Evolutionary conservation across 257 asterid species (phyloP).

Genomic region (Petunia secreta): DNA sequence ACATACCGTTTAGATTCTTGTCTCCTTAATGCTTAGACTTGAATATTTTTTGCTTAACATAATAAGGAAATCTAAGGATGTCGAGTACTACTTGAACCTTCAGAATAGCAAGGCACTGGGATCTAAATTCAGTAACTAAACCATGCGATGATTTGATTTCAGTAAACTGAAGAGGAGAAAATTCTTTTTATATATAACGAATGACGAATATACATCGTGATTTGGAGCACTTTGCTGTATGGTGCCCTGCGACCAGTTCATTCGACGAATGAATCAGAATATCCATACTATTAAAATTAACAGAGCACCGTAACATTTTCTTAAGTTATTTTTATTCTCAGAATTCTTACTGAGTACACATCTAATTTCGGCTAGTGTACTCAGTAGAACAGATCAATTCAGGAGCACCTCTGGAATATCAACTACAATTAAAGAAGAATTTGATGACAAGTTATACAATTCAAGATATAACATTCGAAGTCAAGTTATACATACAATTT

Average conservation of each 20-base stretch:
- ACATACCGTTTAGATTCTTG: neutral
- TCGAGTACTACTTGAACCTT: neutral
- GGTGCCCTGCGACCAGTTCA: neutral
- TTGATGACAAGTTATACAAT: no score
- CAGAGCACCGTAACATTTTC: no score
- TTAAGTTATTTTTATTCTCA: no score
- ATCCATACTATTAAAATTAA: no score
- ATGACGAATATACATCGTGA: neutral
- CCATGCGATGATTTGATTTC: neutral
- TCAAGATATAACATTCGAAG: no score
- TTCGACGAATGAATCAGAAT: no score
- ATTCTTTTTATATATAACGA: neutral
- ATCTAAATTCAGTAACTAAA: conserved; percentile 3
- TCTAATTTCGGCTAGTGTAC: no score
- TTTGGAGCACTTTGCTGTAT: neutral
- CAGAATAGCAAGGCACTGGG: conserved; percentile 9
- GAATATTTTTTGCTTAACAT: neutral
- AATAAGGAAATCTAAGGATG: neutral
- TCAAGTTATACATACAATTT: no score
- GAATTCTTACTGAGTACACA: no score
- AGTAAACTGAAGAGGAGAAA: neutral
- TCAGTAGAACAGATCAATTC: no score
- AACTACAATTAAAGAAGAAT: no score
- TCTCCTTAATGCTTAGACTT: neutral
- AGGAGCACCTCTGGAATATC: no score